These are phyloP conservation scores for Silene coronaria DNA, from an alignment of 179 eudicot genomes.

Conservation along the genomic window DNA sequence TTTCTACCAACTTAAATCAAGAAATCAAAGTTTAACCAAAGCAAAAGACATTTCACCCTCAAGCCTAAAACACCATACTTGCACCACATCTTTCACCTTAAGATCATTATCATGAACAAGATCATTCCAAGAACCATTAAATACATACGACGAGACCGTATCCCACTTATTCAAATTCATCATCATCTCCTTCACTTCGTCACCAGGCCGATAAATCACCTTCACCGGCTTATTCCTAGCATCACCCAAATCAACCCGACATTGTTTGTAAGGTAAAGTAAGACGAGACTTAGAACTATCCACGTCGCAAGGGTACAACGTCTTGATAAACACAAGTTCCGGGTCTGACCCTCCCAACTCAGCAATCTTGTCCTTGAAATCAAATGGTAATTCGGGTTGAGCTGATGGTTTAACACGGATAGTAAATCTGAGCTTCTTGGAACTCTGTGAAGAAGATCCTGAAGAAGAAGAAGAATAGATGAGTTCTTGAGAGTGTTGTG, in stretches of 20 bases:
- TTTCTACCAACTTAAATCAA: too few relatives aligned
- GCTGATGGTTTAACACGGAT: neutral
- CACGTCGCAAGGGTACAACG: neutral
- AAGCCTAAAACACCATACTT: too few relatives aligned
- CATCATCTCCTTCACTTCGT: neutral
- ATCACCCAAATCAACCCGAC: neutral
- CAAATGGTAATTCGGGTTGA: neutral
- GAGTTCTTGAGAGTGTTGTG: neutral
- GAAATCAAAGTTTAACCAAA: too few relatives aligned
- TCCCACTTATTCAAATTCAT: neutral
- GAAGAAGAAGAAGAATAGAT: too few relatives aligned
- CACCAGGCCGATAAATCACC: neutral
- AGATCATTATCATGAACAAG: neutral
- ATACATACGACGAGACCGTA: neutral
- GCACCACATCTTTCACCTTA: too few relatives aligned
- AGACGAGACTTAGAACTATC: neutral
- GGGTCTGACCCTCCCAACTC: neutral
- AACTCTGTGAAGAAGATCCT: too few relatives aligned
- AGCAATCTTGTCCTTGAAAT: neutral
- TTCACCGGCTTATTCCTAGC: neutral
- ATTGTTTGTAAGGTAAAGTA: neutral
- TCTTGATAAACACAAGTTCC: neutral
- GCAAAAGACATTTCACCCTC: too few relatives aligned
- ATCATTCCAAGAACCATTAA: neutral
- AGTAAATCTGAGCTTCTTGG: neutral